These are phyloP conservation scores for Plasmodium adleri DNA, from an alignment of 169 alveolate species.

Conservation along the genomic window DNA sequence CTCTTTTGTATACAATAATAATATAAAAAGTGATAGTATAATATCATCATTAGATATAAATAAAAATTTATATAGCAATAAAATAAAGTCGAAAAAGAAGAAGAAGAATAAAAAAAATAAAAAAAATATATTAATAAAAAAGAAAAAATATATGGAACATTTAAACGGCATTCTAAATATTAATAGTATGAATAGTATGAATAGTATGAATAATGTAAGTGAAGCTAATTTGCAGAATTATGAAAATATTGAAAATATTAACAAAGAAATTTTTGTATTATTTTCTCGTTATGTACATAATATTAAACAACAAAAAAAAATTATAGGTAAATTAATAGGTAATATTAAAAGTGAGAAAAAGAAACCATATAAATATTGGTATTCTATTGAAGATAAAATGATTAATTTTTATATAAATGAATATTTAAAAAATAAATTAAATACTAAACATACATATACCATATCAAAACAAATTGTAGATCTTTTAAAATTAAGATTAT, in stretches of 20 bases:
- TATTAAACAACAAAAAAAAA: constrained; percentile 69
- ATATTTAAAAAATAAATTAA: constrained; percentile 82
- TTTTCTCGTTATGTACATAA: constrained; percentile 65
- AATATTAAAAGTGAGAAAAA: constrained; percentile 66
- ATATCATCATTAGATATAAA: background rate
- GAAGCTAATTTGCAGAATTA: constrained; percentile 2
- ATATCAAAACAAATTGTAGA: constrained; percentile 83
- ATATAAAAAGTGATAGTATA: background rate
- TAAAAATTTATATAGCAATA: background rate
- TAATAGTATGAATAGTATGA: background rate
- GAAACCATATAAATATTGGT: constrained; percentile 79
- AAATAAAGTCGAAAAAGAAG: background rate
- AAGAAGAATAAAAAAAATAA: background rate
- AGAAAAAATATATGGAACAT: background rate
- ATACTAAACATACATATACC: constrained; percentile 84
- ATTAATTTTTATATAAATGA: constrained; percentile 82
- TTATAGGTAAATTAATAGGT: constrained; percentile 34
- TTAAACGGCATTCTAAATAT: too few relatives aligned
- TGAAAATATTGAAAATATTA: constrained; percentile 23
- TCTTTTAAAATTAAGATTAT: constrained; percentile 78
- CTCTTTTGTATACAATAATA: background rate
- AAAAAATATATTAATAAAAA: background rate
- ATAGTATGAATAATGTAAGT: background rate
- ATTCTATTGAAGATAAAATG: constrained; percentile 83
- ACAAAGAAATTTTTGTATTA: constrained; percentile 59